Percentiles rank a stretch among this genome's conserved stretches.
Conservation (phyloP, 2,329 filamentous ascomycete genomes). For the Blumeria graminis region DNA sequence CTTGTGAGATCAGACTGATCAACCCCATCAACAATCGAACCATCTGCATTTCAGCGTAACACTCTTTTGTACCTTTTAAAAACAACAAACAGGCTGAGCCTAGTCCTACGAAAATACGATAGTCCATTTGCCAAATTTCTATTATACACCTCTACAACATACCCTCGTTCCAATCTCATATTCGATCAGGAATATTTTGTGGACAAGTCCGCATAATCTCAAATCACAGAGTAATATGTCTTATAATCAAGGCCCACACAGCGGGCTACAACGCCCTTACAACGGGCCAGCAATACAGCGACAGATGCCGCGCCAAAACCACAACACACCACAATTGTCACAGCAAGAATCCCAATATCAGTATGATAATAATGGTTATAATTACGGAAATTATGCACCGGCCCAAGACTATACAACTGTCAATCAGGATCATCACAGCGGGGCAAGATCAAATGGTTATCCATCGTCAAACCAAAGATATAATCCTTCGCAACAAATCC, state of each 20-base stretch:
- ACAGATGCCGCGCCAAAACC: constrained; percentile 11
- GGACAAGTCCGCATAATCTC: too few species aligned
- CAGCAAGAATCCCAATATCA: constrained; percentile 46
- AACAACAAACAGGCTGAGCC: too few species aligned
- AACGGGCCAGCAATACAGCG: constrained; percentile 11
- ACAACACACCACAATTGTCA: constrained; percentile 18
- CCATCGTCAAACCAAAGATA: constrained; percentile 11
- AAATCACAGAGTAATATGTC: constrained; percentile 9
- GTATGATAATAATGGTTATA: constrained; percentile 12
- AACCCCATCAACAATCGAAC: too few species aligned
- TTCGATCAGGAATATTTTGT: too few species aligned
- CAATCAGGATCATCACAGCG: constrained; percentile 11
- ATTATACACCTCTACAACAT: too few species aligned
- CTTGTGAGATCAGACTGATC: too few species aligned
- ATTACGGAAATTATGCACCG: not conserved
- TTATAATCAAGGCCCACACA: constrained; percentile 14
- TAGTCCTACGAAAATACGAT: too few species aligned
- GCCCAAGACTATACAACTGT: constrained; percentile 5
- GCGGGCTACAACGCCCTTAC: constrained; percentile 12
- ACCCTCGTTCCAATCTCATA: too few species aligned
- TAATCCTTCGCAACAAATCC: constrained; percentile 7
- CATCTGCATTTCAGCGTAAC: too few species aligned
- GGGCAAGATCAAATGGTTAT: constrained; percentile 11
- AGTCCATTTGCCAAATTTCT: too few species aligned
- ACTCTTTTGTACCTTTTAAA: too few species aligned